A percentile compares a stretch with the other conserved stretches of the same genome.
phyloP scores from a whole-genome alignment of 441 rosid genomes.

The Macaranga tanarius region DNA sequence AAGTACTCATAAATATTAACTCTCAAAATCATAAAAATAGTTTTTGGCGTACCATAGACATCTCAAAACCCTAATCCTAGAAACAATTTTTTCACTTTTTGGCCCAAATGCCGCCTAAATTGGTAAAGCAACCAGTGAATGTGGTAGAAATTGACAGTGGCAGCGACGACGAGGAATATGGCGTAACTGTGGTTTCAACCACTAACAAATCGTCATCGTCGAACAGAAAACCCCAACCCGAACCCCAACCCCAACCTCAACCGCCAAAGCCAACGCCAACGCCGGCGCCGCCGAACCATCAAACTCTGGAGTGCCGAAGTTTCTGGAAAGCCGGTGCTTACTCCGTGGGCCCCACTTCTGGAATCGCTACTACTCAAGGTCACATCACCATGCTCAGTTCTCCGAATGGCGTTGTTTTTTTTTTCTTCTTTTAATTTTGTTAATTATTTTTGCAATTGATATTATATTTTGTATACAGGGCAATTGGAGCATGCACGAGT shows the following conservation, averaged over 20 bases:
- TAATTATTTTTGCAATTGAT: background rate
- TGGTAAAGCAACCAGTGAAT: conserved; percentile 18
- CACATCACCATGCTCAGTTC: background rate
- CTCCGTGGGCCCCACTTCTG: conserved; percentile 29
- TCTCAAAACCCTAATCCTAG: too few species aligned
- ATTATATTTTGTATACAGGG: conserved; percentile 31
- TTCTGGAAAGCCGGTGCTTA: conserved; percentile 88
- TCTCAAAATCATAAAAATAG: too few species aligned
- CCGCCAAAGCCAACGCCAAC: conserved; percentile 19
- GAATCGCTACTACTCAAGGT: conserved; percentile 40
- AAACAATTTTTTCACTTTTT: background rate
- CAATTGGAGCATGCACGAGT: conserved; percentile 84
- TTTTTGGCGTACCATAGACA: too few species aligned
- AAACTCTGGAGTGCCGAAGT: conserved; percentile 50
- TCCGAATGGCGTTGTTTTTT: conserved; percentile 4
- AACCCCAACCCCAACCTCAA: conserved; percentile 20
- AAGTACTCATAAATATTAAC: too few species aligned
- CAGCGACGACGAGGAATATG: conserved; percentile 50
- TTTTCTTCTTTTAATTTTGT: background rate
- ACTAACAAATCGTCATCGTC: conserved; percentile 3
- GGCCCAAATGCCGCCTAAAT: conserved; percentile 36
- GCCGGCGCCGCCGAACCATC: conserved; percentile 24
- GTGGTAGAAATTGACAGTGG: conserved; percentile 45
- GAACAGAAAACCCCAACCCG: conserved; percentile 12
- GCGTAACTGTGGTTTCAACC: conserved; percentile 18